Base-by-base conservation (phyloP, 495 filamentous ascomycete species). In the Penicillium macrosclerotiorum region DNA sequence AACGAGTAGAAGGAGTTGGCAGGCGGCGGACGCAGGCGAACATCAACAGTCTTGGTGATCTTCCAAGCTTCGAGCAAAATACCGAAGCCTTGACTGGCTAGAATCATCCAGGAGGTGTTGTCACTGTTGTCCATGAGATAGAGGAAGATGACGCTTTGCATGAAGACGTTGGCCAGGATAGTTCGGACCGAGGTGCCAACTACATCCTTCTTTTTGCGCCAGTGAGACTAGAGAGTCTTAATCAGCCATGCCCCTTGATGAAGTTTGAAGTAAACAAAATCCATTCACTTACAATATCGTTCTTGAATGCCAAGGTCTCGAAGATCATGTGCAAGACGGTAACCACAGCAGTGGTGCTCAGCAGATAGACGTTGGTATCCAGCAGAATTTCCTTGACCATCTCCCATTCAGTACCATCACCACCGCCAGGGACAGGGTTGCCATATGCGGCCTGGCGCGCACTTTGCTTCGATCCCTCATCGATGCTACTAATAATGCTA, bases 181-280 rank as follows among this genome's bases (percentile, higher is more conserved):
- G 94, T 94, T 26, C 93, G 88, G 32, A 98, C 86, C 6, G 90
- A 95, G 20, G 95, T 89, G 42, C 93, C 93, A 25, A 98, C 89
- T 39, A 92, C 88, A 73, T 97, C 94, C 73, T 98, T 98, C 88
- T 98, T 98, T 72, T 97, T 96, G 56, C 89, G 88, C 80, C 92
- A 98, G 68, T 98, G 93, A 19, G 89, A 78, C 74, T 76, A 30
- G 17, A 33, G 31, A 14, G 14, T n/a, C n/a, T n/a, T n/a, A n/a
- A n/a, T n/a, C n/a, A n/a, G n/a, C n/a, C n/a, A n/a, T n/a, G n/a
- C n/a, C n/a, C n/a, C n/a, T n/a, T n/a, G n/a, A n/a, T n/a, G n/a
- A n/a, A n/a, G n/a, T n/a, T n/a, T n/a, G n/a, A n/a, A n/a, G n/a
- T n/a, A n/a, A n/a, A n/a, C n/a, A n/a, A n/a, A n/a, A n/a, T n/a